Percentiles rank a stretch among this genome's conserved stretches.
Evolutionary conservation across 371 early-diverging fungal species (phyloP).

Genomic region (Syncephalastrum monosporum): DNA sequence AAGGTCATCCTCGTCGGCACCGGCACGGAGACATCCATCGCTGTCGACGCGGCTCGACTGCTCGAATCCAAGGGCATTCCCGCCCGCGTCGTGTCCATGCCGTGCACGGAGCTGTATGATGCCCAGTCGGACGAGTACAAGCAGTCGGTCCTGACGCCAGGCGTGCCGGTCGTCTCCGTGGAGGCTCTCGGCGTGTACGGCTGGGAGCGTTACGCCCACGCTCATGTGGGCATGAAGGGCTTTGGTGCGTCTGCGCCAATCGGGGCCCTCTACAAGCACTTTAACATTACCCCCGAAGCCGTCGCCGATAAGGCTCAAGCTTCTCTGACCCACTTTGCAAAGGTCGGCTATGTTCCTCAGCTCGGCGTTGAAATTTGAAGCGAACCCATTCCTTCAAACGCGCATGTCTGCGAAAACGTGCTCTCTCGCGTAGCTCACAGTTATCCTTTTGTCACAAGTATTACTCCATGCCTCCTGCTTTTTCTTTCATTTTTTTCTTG

Average conservation of each 20-base stretch:
- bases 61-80: constrained; percentile 49
- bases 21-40: constrained; percentile 92
- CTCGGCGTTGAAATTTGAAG: constrained; percentile 13
- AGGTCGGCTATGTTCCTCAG: constrained; percentile 42
- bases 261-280: constrained; percentile 76
- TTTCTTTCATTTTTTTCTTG: no score
- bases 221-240: constrained; percentile 15
- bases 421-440: no score
- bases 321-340: constrained; percentile 71
- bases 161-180: constrained; percentile 79
- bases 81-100: constrained; percentile 94
- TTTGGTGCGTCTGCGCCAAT: constrained; percentile 58
- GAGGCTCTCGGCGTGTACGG: constrained; percentile 91
- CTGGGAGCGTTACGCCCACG: constrained; percentile 89
- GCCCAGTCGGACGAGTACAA: constrained; percentile 83
- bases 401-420: no score
- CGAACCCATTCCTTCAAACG: no score
- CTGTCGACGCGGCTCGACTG: constrained; percentile 73
- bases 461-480: no score
- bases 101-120: constrained; percentile 91
- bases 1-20: constrained; percentile 80
- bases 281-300: constrained; percentile 77
- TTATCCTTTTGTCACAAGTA: no score
- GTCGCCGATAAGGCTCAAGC: constrained; percentile 77
- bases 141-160: constrained; percentile 72